Conservation (phyloP, 305 asterid species). For the Solanum hybrid region DNA sequence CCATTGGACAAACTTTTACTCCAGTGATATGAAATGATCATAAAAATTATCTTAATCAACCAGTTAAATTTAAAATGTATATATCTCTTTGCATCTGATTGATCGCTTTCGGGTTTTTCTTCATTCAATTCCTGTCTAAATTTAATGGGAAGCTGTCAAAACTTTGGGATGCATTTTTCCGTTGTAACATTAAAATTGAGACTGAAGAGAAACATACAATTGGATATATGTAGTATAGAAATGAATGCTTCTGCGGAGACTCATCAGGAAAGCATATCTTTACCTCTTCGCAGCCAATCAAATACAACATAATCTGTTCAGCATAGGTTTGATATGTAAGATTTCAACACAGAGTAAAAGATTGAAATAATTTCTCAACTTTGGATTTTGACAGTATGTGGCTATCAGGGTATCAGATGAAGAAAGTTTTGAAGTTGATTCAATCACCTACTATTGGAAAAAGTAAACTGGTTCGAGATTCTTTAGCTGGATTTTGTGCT, state of each 20-base stretch:
- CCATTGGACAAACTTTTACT: neutral
- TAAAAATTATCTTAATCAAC: neutral
- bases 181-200: neutral
- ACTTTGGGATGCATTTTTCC: neutral
- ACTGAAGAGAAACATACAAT: neutral
- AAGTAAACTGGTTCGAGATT: neutral
- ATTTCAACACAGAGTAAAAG: neutral
- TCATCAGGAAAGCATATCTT: neutral
- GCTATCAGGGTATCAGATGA: neutral
- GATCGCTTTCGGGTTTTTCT: neutral
- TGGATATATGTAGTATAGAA: neutral
- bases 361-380: neutral
- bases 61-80: neutral
- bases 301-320: neutral
- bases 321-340: neutral
- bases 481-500: neutral
- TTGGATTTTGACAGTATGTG: neutral
- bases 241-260: neutral
- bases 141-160: neutral
- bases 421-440: neutral
- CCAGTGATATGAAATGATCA: neutral
- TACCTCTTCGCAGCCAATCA: neutral
- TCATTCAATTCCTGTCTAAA: neutral
- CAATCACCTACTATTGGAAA: neutral
- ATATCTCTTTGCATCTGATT: neutral